Evolutionary conservation across 2,329 filamentous ascomycete genomes (phyloP).

Genomic region (Fusarium annulatum): DNA sequence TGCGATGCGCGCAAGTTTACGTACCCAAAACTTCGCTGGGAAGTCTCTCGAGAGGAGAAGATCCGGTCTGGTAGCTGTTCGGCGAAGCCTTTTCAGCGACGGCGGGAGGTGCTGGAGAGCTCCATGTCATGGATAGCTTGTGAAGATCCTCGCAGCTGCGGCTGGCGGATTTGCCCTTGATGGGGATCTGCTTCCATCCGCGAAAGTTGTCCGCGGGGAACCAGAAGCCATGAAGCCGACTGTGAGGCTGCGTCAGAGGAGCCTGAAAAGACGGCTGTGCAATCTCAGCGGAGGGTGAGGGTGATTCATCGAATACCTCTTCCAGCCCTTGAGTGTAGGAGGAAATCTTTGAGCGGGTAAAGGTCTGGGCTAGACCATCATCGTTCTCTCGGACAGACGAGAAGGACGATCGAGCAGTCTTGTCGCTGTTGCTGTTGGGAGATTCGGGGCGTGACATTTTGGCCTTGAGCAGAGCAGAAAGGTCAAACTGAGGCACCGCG

Average conservation of each 20-base stretch:
- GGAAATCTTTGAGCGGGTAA: slow-evolving; percentile 71
- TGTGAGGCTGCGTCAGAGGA: slow-evolving; percentile 66
- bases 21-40: slow-evolving; percentile 78
- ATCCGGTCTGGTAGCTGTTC: slow-evolving; percentile 55
- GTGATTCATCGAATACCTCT: slow-evolving; percentile 63
- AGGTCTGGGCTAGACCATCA: slow-evolving; percentile 69
- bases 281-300: slow-evolving; percentile 55
- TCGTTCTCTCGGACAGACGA: slow-evolving; percentile 72
- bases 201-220: slow-evolving; percentile 68
- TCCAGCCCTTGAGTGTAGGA: slow-evolving; percentile 64
- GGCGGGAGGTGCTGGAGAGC: slow-evolving; percentile 52
- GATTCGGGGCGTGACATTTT: slow-evolving; percentile 54
- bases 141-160: slow-evolving; percentile 71
- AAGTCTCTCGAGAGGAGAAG: slow-evolving; percentile 72
- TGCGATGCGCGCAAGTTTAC: slow-evolving; percentile 44
- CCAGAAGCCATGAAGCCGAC: slow-evolving; percentile 68
- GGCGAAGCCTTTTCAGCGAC: slow-evolving; percentile 41
- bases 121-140: slow-evolving; percentile 66
- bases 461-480: slow-evolving; percentile 49
- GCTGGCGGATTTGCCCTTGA: slow-evolving; percentile 69
- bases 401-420: slow-evolving; percentile 65
- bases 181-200: slow-evolving; percentile 72
- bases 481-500: slow-evolving; percentile 52
- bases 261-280: slow-evolving; percentile 60
- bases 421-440: slow-evolving; percentile 50